Conservation (phyloP, 768 basidiomycete species). For the Termitomyces sp. region DNA sequence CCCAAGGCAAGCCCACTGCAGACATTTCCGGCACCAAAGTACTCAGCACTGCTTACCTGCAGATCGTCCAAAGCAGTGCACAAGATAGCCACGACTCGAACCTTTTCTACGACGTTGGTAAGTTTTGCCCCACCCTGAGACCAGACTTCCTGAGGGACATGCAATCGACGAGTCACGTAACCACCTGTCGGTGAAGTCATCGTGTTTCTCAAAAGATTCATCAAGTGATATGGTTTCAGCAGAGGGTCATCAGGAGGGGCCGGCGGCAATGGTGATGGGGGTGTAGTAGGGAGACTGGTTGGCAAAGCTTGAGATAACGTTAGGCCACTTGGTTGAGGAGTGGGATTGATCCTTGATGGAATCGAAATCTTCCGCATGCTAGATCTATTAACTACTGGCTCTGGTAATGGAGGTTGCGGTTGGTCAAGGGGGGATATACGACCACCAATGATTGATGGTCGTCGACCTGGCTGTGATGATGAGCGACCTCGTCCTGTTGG, state of each 20-base stretch:
- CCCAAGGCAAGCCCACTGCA: conserved; percentile 70
- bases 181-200: conserved; percentile 82
- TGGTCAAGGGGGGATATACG: conserved; percentile 49
- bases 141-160: conserved; percentile 89
- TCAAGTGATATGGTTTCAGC: conserved; percentile 87
- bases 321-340: conserved; percentile 28
- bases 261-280: conserved; percentile 74
- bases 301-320: conserved; percentile 42
- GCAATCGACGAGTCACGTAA: conserved; percentile 79
- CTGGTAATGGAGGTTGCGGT: conserved; percentile 45
- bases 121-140: conserved; percentile 87
- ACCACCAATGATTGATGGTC: conserved; percentile 53
- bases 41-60: conserved; percentile 62
- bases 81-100: conserved; percentile 77
- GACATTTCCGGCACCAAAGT: conserved; percentile 75
- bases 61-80: conserved; percentile 77
- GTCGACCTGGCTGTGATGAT: conserved; percentile 71
- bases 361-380: conserved; percentile 54
- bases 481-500: conserved; percentile 53
- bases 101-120: conserved; percentile 75
- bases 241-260: conserved; percentile 65
- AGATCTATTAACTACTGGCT: conserved; percentile 30
- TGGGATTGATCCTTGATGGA: conserved; percentile 53
- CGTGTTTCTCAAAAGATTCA: conserved; percentile 72
- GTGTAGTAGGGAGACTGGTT: conserved; percentile 63